These are phyloP conservation scores for Crithidia expoeki DNA, from an alignment of 208 protist genomes.

Conservation along the genomic window DNA sequence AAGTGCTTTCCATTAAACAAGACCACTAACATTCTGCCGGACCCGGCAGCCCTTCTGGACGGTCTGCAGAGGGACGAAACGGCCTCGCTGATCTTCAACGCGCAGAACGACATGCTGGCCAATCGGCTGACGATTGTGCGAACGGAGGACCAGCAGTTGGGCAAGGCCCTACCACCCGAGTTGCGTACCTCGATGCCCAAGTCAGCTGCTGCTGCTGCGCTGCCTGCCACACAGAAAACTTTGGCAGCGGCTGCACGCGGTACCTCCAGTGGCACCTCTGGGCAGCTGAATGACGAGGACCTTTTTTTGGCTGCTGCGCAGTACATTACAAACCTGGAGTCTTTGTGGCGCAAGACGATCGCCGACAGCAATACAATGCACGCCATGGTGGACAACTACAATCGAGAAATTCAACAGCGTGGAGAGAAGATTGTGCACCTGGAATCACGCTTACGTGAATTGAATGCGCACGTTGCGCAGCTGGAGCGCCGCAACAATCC, in stretches of 20 bases:
- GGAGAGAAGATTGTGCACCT: constrained; percentile 45
- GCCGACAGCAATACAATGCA: constrained; percentile 51
- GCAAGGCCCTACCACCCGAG: constrained; percentile 37
- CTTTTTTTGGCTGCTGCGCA: constrained; percentile 56
- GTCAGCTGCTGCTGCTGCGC: background rate
- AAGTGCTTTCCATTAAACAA: background rate
- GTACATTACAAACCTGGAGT: constrained; percentile 73
- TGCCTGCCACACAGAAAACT: constrained; percentile 1
- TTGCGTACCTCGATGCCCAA: background rate
- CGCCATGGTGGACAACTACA: constrained; percentile 32
- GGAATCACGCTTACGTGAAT: constrained; percentile 45
- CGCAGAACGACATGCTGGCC: constrained; percentile 34
- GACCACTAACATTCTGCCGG: background rate
- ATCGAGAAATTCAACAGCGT: constrained; percentile 43
- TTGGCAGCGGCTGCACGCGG: constrained; percentile 5
- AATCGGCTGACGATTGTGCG: constrained; percentile 53
- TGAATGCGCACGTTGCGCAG: constrained; percentile 40
- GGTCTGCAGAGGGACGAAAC: constrained; percentile 10
- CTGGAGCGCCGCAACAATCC: constrained; percentile 34
- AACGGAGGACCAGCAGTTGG: constrained; percentile 34
- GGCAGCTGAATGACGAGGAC: constrained; percentile 44
- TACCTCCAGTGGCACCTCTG: background rate
- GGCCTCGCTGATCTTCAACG: constrained; percentile 30
- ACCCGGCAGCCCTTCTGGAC: constrained; percentile 10
- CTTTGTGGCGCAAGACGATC: constrained; percentile 53